phyloP scores from a whole-genome alignment of 305 asterid genomes.

The Fraxinus floribunda region DNA sequence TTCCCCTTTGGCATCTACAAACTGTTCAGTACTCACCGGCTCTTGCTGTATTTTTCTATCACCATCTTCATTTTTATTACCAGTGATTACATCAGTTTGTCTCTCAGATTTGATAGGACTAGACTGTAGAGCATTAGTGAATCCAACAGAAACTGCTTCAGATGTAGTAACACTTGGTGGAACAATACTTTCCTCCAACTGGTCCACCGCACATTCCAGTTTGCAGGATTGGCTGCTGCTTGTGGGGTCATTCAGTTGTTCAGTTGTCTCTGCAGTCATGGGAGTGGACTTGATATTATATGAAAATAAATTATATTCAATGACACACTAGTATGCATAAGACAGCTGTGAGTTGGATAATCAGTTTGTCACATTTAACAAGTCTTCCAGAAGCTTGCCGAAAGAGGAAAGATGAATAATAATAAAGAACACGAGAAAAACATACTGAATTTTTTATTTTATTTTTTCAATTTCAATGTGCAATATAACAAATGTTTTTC shows the following conservation, averaged over 20 bases:
- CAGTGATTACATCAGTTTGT: constrained; percentile 14
- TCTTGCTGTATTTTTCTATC: constrained; percentile 19
- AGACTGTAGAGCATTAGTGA: constrained; percentile 22
- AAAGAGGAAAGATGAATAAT: not conserved
- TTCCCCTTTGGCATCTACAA: constrained; percentile 21
- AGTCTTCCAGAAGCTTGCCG: not conserved
- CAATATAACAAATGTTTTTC: not conserved
- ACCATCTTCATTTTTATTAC: constrained; percentile 19
- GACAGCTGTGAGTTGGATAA: not conserved
- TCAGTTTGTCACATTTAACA: not conserved
- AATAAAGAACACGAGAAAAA: not conserved
- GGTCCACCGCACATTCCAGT: constrained; percentile 25
- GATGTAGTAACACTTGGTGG: constrained; percentile 18
- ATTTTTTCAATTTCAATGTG: not conserved
- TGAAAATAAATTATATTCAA: not conserved
- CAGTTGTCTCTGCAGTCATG: constrained; percentile 32
- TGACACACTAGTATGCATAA: not conserved
- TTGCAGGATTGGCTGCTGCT: constrained; percentile 20
- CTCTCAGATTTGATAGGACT: constrained; percentile 25
- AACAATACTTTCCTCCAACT: constrained; percentile 23
- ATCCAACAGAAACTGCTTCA: constrained; percentile 35
- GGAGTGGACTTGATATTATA: constrained; percentile 13
- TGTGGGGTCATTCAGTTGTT: constrained; percentile 26
- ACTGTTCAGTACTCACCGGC: constrained; percentile 25
- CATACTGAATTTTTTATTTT: not conserved